phyloP scores from a whole-genome alignment of 139 green algal genomes.

The Penium margaritaceum region DNA sequence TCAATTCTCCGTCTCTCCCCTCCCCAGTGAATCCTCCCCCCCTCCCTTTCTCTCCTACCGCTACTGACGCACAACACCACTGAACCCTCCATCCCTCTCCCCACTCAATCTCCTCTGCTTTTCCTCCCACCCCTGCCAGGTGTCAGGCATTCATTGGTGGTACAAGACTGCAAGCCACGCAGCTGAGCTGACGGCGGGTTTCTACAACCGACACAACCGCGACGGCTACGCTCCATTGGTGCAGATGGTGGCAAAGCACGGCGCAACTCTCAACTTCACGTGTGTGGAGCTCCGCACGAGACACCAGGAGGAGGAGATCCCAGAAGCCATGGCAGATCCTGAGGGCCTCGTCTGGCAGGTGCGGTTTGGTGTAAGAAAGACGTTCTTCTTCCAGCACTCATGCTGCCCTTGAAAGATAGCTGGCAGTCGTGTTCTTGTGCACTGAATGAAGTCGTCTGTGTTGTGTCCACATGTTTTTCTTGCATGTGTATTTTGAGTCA shows the following conservation, averaged over 20 bases:
- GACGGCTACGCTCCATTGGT: slow-evolving; percentile 60
- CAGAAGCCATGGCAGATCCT: slow-evolving; percentile 74
- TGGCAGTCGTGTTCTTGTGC: no score
- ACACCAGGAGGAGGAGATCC: slow-evolving; percentile 86
- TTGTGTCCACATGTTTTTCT: no score
- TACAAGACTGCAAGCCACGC: slow-evolving; percentile 83
- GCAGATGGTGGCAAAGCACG: slow-evolving; percentile 48
- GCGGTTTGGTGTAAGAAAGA: no score
- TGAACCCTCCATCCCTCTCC: neutral
- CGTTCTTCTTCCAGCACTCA: no score
- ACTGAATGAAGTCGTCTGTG: no score
- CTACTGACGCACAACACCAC: neutral
- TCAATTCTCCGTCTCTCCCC: no score
- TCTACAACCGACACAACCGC: slow-evolving; percentile 70
- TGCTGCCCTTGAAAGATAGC: no score
- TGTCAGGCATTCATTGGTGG: slow-evolving; percentile 95
- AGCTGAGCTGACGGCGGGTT: slow-evolving; percentile 86
- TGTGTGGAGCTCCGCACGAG: slow-evolving; percentile 94
- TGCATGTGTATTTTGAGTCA: no score
- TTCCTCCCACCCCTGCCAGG: no score
- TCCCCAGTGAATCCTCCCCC: no score
- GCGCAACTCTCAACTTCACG: slow-evolving; percentile 75
- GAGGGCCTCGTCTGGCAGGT: slow-evolving; percentile 67
- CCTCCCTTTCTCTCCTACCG: no score
- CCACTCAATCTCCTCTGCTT: no score